A percentile compares a stretch with the other conserved stretches of the same genome.
These are phyloP conservation scores for Leucocoprinus birnbaumii DNA, from an alignment of 768 basidiomycete species.

Conservation along the genomic window DNA sequence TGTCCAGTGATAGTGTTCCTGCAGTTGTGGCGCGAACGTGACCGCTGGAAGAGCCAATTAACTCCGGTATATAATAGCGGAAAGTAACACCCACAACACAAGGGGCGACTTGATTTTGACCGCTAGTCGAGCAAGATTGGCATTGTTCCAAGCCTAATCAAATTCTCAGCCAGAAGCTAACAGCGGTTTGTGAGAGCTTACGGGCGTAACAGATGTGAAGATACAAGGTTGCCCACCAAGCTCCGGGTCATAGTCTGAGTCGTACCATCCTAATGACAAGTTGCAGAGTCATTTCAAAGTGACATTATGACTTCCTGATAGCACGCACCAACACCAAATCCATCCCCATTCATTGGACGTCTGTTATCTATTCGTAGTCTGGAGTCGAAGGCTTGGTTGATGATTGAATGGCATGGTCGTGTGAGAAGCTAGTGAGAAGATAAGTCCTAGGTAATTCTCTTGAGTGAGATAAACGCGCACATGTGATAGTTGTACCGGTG, in stretches of 20 bases:
- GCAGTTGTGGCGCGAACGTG: slow-evolving; percentile 95
- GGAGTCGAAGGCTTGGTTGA: slow-evolving; percentile 96
- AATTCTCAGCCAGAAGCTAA: neutral
- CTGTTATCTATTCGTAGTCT: slow-evolving; percentile 79
- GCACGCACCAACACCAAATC: slow-evolving; percentile 86
- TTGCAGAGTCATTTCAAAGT: neutral
- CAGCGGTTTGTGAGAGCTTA: slow-evolving; percentile 23
- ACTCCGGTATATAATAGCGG: neutral
- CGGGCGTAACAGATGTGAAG: slow-evolving; percentile 93
- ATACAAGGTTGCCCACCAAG: slow-evolving; percentile 88
- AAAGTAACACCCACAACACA: slow-evolving; percentile 67
- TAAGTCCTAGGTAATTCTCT: slow-evolving; percentile 3
- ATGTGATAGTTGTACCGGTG: slow-evolving; percentile 89
- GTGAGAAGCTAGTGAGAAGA: slow-evolving; percentile 67
- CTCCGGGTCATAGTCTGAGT: slow-evolving; percentile 79
- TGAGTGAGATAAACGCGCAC: slow-evolving; percentile 33
- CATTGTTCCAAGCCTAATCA: slow-evolving; percentile 91
- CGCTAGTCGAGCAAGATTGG: slow-evolving; percentile 88
- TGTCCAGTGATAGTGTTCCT: slow-evolving; percentile 87
- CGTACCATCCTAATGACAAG: slow-evolving; percentile 79
- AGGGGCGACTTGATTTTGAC: slow-evolving; percentile 97
- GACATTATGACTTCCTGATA: neutral
- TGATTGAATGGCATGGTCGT: slow-evolving; percentile 91
- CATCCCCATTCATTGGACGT: slow-evolving; percentile 91
- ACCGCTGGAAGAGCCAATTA: slow-evolving; percentile 41